Evolutionary conservation across 306 rosid genomes (phyloP).

Genomic region (Rosa rugosa): DNA sequence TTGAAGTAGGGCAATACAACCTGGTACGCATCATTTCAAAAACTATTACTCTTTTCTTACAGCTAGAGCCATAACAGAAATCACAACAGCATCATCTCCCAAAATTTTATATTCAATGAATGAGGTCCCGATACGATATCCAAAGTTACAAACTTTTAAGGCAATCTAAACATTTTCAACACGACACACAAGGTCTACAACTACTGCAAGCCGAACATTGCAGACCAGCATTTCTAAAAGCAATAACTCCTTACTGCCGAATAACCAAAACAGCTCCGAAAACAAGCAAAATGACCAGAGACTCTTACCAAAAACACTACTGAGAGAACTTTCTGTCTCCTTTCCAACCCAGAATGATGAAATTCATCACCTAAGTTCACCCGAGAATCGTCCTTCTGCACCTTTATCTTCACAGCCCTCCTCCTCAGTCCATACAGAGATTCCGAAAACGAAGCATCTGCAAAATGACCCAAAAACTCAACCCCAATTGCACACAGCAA

Average conservation of each 20-base stretch:
- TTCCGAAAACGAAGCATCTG: slow-evolving; percentile 93
- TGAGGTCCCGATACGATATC: background rate
- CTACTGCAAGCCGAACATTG: too few species aligned
- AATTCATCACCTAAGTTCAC: slow-evolving; percentile 32
- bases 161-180: background rate
- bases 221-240: too few species aligned
- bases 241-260: too few species aligned
- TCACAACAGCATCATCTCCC: background rate
- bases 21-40: slow-evolving; percentile 33
- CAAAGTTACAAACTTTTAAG: background rate
- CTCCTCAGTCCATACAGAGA: slow-evolving; percentile 83
- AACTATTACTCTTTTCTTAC: slow-evolving; percentile 3
- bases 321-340: slow-evolving; percentile 77
- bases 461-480: background rate
- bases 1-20: slow-evolving; percentile 91
- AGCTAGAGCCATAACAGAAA: slow-evolving; percentile 5
- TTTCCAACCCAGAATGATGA: slow-evolving; percentile 42
- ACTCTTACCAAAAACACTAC: slow-evolving; percentile 50
- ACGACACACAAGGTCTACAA: too few species aligned
- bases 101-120: background rate
- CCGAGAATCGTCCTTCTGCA: slow-evolving; percentile 36
- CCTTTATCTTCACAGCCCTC: slow-evolving; percentile 59
- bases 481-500: background rate
- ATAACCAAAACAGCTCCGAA: too few species aligned
- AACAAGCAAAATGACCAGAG: too few species aligned